A percentile compares a stretch with the other conserved stretches of the same genome.
phyloP scores from a whole-genome alignment of 345 rosid species.

The Lepidium africanum region DNA sequence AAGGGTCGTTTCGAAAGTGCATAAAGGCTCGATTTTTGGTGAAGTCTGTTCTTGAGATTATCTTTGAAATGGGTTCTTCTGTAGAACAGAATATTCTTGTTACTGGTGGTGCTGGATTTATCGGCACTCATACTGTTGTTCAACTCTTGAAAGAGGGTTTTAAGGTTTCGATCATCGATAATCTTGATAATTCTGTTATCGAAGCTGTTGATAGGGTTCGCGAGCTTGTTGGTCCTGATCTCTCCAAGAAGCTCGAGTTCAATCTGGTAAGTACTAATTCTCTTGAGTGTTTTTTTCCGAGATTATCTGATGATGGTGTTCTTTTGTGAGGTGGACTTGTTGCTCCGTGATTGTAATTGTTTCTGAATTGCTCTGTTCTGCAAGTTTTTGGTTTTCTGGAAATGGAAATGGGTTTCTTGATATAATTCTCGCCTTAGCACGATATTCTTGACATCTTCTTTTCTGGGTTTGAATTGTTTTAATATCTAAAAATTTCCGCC shows the following conservation, averaged over 20 bases:
- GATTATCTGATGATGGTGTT: background rate
- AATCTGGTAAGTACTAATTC: conserved; percentile 36
- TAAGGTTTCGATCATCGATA: conserved; percentile 75
- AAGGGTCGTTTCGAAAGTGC: background rate
- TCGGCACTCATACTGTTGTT: conserved; percentile 82
- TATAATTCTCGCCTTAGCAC: background rate
- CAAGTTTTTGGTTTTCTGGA: background rate
- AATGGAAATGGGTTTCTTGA: background rate
- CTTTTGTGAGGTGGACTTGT: background rate
- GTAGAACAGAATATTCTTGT: conserved; percentile 60
- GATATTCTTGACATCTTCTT: background rate
- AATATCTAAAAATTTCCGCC: background rate
- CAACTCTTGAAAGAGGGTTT: conserved; percentile 77
- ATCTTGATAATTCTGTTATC: conserved; percentile 65
- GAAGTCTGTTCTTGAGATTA: background rate
- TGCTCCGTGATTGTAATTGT: background rate
- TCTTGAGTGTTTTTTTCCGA: background rate
- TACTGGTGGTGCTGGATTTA: conserved; percentile 96
- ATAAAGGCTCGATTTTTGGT: conserved; percentile 15
- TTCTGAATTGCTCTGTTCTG: background rate
- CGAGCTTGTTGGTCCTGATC: conserved; percentile 68
- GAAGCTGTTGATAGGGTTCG: conserved; percentile 73
- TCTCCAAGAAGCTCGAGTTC: conserved; percentile 65
- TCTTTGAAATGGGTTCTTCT: conserved; percentile 29
- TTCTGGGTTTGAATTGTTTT: background rate